Conservation (phyloP, 2,329 filamentous ascomycete genomes). For the Diaporthe destruens region DNA sequence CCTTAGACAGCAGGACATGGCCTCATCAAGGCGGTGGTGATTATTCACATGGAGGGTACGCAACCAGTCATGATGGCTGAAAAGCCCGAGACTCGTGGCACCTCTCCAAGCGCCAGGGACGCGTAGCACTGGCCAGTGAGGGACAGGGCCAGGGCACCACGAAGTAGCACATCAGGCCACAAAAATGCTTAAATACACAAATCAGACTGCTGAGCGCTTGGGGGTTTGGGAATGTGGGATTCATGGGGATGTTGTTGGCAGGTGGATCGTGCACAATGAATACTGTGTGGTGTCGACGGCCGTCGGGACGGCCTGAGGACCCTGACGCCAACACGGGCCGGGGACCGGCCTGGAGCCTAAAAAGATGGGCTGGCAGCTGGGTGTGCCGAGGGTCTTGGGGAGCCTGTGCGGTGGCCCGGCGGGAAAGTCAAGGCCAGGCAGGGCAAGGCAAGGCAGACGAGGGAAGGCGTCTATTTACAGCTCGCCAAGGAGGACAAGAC, state of each 20-base stretch:
- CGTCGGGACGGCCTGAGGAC: background rate
- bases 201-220: background rate
- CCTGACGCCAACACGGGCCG: background rate
- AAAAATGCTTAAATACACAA: background rate
- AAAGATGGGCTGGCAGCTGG: conserved; percentile 2
- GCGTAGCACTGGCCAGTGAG: background rate
- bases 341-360: background rate
- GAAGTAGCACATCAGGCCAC: background rate
- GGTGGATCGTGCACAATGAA: background rate
- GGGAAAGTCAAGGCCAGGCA: background rate
- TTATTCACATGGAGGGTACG: too few relatives aligned
- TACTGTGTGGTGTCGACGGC: too few relatives aligned
- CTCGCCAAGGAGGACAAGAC: background rate
- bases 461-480: conserved; percentile 10
- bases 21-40: background rate
- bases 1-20: background rate
- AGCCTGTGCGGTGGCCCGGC: background rate
- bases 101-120: conserved; percentile 4
- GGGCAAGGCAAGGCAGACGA: background rate
- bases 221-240: background rate
- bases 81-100: background rate
- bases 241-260: too few relatives aligned
- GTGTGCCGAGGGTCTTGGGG: conserved; percentile 24
- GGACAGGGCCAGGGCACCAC: background rate
- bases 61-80: background rate